A percentile compares a stretch with the other conserved stretches of the same genome.
Conservation (phyloP, 2,329 filamentous ascomycete species). For the Beauveria sp. region DNA sequence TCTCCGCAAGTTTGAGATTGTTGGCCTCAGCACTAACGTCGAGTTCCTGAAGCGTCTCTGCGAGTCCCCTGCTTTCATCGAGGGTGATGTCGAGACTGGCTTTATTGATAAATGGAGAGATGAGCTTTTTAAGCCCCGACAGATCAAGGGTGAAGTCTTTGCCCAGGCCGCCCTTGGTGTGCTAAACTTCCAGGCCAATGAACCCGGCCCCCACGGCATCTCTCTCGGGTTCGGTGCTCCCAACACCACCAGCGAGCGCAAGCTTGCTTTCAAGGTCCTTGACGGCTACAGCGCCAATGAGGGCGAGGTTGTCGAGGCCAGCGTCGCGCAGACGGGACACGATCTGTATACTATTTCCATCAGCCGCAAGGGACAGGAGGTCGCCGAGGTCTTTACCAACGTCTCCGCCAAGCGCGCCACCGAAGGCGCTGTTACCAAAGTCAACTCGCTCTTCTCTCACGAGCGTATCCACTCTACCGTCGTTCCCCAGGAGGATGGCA, state of each 20-base stretch:
- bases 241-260: slow-evolving; percentile 34
- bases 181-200: slow-evolving; percentile 41
- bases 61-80: slow-evolving; percentile 70
- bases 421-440: slow-evolving; percentile 21
- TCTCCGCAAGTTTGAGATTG: slow-evolving; percentile 83
- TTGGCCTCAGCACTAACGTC: slow-evolving; percentile 88
- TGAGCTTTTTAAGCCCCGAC: slow-evolving; percentile 63
- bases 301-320: slow-evolving; percentile 51
- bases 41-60: slow-evolving; percentile 91
- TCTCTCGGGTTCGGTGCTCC: slow-evolving; percentile 47
- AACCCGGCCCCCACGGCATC: slow-evolving; percentile 36
- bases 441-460: slow-evolving; percentile 62
- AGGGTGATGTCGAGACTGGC: slow-evolving; percentile 86
- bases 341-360: slow-evolving; percentile 40
- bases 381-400: slow-evolving; percentile 33
- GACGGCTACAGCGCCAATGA: slow-evolving; percentile 59
- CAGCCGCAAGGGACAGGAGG: slow-evolving; percentile 32
- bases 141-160: slow-evolving; percentile 64
- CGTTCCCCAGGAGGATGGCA: slow-evolving; percentile 46
- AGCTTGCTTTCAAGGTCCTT: slow-evolving; percentile 43
- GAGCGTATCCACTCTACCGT: slow-evolving; percentile 75
- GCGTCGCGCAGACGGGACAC: slow-evolving; percentile 39
- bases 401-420: slow-evolving; percentile 33
- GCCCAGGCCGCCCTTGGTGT: slow-evolving; percentile 80
- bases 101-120: slow-evolving; percentile 86